These are phyloP conservation scores for Fraxinus sp. DNA, from an alignment of 305 asterid species.

Conservation along the genomic window DNA sequence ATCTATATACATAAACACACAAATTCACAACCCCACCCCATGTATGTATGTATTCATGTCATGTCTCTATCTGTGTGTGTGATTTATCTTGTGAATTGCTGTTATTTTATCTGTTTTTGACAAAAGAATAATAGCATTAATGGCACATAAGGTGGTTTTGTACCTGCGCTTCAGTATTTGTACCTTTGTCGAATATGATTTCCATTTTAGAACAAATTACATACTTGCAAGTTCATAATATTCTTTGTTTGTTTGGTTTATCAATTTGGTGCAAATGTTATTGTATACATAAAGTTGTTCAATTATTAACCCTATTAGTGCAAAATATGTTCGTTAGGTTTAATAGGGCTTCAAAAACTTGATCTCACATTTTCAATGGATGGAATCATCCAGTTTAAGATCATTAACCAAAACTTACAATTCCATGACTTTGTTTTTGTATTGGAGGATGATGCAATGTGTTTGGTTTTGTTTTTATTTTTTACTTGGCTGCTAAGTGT, in stretches of 20 bases:
- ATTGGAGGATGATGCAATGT: background rate
- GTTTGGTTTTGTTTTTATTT: background rate
- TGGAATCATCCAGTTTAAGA: background rate
- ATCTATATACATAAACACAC: background rate
- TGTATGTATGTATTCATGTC: slow-evolving; percentile 19
- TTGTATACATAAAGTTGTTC: background rate
- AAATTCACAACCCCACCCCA: slow-evolving; percentile 15
- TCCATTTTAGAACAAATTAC: background rate
- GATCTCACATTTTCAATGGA: background rate
- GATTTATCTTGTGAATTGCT: background rate
- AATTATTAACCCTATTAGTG: background rate
- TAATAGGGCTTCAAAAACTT: background rate
- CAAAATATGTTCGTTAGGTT: background rate
- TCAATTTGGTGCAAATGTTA: background rate
- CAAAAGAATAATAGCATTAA: background rate
- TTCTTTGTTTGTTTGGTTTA: background rate
- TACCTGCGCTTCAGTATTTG: slow-evolving; percentile 8
- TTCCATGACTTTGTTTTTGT: background rate
- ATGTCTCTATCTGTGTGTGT: background rate
- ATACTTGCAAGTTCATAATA: background rate
- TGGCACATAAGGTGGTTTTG: background rate
- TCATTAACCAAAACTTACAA: background rate
- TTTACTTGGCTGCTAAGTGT: background rate
- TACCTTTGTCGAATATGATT: slow-evolving; percentile 1
- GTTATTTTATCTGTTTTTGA: background rate